Conservation (phyloP, 768 basidiomycete genomes). For the Auriscalpium microsporum region DNA sequence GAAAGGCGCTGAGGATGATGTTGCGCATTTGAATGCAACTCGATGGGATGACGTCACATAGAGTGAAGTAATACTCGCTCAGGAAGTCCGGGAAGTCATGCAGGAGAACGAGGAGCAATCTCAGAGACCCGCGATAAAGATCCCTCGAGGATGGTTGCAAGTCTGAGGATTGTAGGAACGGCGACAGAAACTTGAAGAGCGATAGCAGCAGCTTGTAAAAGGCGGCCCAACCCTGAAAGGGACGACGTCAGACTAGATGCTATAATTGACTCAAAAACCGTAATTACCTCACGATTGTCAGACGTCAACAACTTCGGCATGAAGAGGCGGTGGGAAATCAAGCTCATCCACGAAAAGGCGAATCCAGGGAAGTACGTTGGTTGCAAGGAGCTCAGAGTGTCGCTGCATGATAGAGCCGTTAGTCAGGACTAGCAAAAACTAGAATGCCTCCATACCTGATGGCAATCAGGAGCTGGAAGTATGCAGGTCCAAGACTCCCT, state of each 20-base stretch:
- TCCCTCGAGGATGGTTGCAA: constrained; percentile 75
- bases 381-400: constrained; percentile 92
- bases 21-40: constrained; percentile 95
- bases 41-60: constrained; percentile 88
- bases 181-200: constrained; percentile 89
- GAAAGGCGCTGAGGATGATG: constrained; percentile 94
- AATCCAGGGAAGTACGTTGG: constrained; percentile 97
- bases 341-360: constrained; percentile 95
- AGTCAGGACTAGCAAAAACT: neutral
- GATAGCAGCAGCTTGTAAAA: constrained; percentile 93
- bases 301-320: constrained; percentile 91
- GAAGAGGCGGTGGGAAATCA: constrained; percentile 93
- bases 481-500: constrained; percentile 75
- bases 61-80: constrained; percentile 91
- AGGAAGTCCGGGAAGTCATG: constrained; percentile 99
- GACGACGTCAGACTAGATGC: too few relatives aligned
- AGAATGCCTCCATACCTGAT: constrained; percentile 51
- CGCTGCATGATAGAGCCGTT: constrained; percentile 37
- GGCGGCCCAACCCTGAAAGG: constrained; percentile 75
- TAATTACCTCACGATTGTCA: constrained; percentile 73
- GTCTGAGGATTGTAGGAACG: constrained; percentile 80
- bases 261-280: neutral
- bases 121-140: constrained; percentile 83
- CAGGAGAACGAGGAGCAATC: constrained; percentile 87
- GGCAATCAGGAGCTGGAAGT: constrained; percentile 80